A percentile compares a stretch with the other conserved stretches of the same genome.
Evolutionary conservation across 2,329 filamentous ascomycete genomes (phyloP).

Genomic region (Fusarium proliferatum): DNA sequence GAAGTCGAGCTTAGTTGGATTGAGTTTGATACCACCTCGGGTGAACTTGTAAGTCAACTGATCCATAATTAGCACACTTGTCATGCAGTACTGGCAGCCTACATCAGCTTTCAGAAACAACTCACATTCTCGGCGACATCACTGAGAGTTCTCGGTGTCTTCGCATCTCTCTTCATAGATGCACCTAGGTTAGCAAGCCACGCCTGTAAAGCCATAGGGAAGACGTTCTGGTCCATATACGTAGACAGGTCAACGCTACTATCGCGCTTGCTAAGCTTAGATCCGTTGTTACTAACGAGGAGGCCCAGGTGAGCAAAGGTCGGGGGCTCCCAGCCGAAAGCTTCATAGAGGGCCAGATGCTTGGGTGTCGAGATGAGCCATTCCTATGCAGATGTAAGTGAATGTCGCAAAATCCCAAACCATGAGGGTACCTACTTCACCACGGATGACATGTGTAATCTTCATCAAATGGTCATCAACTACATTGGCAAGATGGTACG

Average conservation of each 20-base stretch:
- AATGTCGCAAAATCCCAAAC: background rate
- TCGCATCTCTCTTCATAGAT: slow-evolving; percentile 44
- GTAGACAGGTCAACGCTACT: slow-evolving; percentile 60
- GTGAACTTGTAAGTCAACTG: slow-evolving; percentile 90
- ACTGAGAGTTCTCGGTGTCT: slow-evolving; percentile 62
- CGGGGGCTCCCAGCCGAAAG: slow-evolving; percentile 79
- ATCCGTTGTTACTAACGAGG: slow-evolving; percentile 73
- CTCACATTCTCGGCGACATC: slow-evolving; percentile 76
- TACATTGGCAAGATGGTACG: slow-evolving; percentile 97
- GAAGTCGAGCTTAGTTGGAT: slow-evolving; percentile 81
- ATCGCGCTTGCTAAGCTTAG: slow-evolving; percentile 90
- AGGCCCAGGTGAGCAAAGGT: slow-evolving; percentile 85
- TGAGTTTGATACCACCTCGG: slow-evolving; percentile 87
- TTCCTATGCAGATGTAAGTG: slow-evolving; percentile 64
- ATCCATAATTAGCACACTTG: slow-evolving; percentile 37
- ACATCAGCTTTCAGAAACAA: background rate
- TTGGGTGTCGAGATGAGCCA: slow-evolving; percentile 95
- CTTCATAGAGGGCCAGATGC: slow-evolving; percentile 76
- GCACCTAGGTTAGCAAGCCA: slow-evolving; percentile 79
- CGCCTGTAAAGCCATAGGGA: slow-evolving; percentile 71
- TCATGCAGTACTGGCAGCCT: too few species aligned
- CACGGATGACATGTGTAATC: slow-evolving; percentile 94
- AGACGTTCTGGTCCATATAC: slow-evolving; percentile 59
- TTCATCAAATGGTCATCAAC: slow-evolving; percentile 96
- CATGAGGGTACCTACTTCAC: slow-evolving; percentile 66